Base-by-base conservation (phyloP, 208 protist species). In the Endotrypanum monterogeii region DNA sequence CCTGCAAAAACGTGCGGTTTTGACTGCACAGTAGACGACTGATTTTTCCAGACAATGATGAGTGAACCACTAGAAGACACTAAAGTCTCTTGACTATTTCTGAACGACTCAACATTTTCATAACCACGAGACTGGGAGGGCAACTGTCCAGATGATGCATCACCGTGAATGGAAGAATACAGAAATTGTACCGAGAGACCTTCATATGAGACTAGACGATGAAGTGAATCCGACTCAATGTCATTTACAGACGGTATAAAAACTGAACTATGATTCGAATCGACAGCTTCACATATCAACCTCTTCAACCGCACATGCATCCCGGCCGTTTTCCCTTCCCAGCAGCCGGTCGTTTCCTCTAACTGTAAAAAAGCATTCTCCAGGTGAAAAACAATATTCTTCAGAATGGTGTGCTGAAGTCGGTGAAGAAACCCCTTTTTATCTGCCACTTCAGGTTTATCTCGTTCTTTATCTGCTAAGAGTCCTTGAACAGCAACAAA, bases 381-480 rank as follows among this genome's bases (percentile, higher is more conserved):
- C 11, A 94, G 35, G 14, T 73, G 69, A 54, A 94, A 76, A 16
- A 57, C 63, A 48, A 89, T 71, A 76, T 94, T 92, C 16, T 86
- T 86, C 23, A 94, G 74, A 73, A 94, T 84, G 5, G 75, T 79
- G n/a, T 86, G 71, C 46, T 86, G 85, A 41, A 94, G 86, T 18
- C 87, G 74, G 28, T 80, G 61, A 60, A 91, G 74, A 66, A 91
- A 87, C 1, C 82, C 78, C 39, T 71, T 39, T 30, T 83, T 80
- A 5, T 71, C 37, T 35, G 71, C 44, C 2, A 72, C 74, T 56
- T 75, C 76, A 14, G n/a, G 35, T 55, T 62, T 76, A 20, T 83
- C 72, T 1, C 52, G n/a, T 41, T 72, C 52, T 41, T 71, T 63
- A 18, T 74, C 55, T 0, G 52, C 71, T 20, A 83, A 30, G 52